phyloP scores from a whole-genome alignment of 441 rosid genomes.

The Gossypium trilobum region DNA sequence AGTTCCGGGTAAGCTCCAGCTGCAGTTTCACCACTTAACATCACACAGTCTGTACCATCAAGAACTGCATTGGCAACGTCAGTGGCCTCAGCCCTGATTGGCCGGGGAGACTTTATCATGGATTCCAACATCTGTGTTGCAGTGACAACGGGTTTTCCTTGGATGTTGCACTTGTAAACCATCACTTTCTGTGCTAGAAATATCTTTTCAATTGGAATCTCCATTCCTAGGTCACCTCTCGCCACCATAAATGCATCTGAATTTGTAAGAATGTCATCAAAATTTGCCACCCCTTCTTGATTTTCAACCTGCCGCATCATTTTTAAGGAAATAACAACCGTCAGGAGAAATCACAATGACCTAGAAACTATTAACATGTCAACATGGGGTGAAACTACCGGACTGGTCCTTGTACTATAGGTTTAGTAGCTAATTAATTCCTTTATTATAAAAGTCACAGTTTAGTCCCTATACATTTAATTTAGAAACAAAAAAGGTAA shows the following conservation, averaged over 20 bases:
- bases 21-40: constrained; percentile 95
- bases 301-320: constrained; percentile 58
- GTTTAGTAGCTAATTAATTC: too few species aligned
- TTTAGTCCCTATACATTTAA: too few species aligned
- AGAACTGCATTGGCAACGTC: constrained; percentile 96
- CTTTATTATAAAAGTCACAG: too few species aligned
- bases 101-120: constrained; percentile 93
- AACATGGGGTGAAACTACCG: background rate
- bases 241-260: constrained; percentile 96
- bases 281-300: constrained; percentile 88
- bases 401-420: too few species aligned
- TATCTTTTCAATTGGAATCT: constrained; percentile 88
- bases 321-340: background rate
- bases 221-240: constrained; percentile 95
- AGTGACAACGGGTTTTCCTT: constrained; percentile 91
- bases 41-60: constrained; percentile 89
- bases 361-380: background rate
- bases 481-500: too few species aligned
- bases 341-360: background rate
- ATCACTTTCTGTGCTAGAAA: constrained; percentile 92
- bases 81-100: constrained; percentile 94
- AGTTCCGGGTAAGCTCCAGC: constrained; percentile 95
- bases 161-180: constrained; percentile 88
- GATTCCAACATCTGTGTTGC: constrained; percentile 98
- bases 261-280: constrained; percentile 72